These are phyloP conservation scores for Casaregolazyma suthepensis DNA, from an alignment of 1,139 yeast species.

Conservation along the genomic window DNA sequence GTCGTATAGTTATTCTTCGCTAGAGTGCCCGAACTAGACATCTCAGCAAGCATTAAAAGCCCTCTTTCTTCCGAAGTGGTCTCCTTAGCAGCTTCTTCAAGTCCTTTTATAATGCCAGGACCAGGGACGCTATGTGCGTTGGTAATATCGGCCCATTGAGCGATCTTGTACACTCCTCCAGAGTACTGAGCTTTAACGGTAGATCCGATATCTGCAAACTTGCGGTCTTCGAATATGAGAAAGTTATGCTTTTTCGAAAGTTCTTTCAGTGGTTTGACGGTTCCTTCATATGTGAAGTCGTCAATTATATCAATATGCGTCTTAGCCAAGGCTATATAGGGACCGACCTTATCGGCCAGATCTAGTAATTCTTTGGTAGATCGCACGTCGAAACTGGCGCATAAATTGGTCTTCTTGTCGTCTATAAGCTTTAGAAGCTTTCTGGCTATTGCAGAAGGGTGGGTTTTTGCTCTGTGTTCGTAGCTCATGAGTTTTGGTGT, in stretches of 20 bases:
- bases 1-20: constrained; percentile 89
- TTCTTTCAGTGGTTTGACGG: constrained; percentile 65
- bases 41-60: constrained; percentile 88
- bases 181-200: constrained; percentile 92
- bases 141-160: constrained; percentile 93
- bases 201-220: constrained; percentile 98
- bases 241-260: constrained; percentile 74
- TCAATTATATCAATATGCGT: constrained; percentile 91
- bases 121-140: constrained; percentile 99
- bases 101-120: constrained; percentile 82
- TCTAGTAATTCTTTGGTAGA: constrained; percentile 67
- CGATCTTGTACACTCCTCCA: constrained; percentile 84
- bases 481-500: constrained; percentile 32
- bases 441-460: constrained; percentile 72
- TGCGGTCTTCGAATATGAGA: constrained; percentile 89
- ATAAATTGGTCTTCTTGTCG: constrained; percentile 73
- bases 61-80: constrained; percentile 63
- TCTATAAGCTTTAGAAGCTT: constrained; percentile 73
- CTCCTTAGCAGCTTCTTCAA: constrained; percentile 76
- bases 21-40: constrained; percentile 86
- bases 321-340: constrained; percentile 84
- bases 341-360: constrained; percentile 77
- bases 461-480: constrained; percentile 61
- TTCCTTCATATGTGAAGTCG: constrained; percentile 77
- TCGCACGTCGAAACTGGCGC: constrained; percentile 93